A percentile compares a stretch with the other conserved stretches of the same genome.
These are phyloP conservation scores for Cryphonectria japonica DNA, from an alignment of 2,329 filamentous ascomycete species.

Conservation along the genomic window DNA sequence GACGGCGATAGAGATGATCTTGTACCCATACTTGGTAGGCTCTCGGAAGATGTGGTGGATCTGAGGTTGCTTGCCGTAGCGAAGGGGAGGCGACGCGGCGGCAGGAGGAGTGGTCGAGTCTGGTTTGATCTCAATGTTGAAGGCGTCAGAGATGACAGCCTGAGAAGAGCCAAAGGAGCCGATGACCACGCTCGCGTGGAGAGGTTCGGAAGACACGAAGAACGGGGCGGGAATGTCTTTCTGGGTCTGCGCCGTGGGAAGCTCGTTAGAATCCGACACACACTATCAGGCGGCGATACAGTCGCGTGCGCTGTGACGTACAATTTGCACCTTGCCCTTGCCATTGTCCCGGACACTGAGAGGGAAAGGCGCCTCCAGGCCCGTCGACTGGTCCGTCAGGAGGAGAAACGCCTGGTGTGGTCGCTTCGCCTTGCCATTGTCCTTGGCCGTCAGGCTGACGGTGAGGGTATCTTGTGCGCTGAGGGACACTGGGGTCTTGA, in stretches of 20 bases:
- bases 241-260: conserved; percentile 63
- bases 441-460: conserved; percentile 78
- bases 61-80: conserved; percentile 82
- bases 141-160: conserved; percentile 70
- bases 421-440: conserved; percentile 76
- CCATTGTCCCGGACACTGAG: conserved; percentile 84
- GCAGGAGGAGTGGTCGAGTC: conserved; percentile 65
- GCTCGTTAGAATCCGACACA: conserved; percentile 34
- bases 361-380: conserved; percentile 85
- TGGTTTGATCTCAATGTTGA: conserved; percentile 70
- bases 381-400: conserved; percentile 72
- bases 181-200: conserved; percentile 81
- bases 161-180: conserved; percentile 80
- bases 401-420: conserved; percentile 95
- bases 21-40: conserved; percentile 79
- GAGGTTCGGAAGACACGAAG: conserved; percentile 65
- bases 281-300: neutral
- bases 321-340: conserved; percentile 83
- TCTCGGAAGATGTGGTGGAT: conserved; percentile 89
- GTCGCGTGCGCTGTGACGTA: conserved; percentile 51
- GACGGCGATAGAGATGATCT: conserved; percentile 79
- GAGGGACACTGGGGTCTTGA: conserved; percentile 68
- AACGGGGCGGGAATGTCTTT: conserved; percentile 89
- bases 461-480: conserved; percentile 75
- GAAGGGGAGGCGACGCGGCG: conserved; percentile 68